Base-by-base conservation (phyloP, 2,329 filamentous ascomycete species). In the Sporothrix protearum region DNA sequence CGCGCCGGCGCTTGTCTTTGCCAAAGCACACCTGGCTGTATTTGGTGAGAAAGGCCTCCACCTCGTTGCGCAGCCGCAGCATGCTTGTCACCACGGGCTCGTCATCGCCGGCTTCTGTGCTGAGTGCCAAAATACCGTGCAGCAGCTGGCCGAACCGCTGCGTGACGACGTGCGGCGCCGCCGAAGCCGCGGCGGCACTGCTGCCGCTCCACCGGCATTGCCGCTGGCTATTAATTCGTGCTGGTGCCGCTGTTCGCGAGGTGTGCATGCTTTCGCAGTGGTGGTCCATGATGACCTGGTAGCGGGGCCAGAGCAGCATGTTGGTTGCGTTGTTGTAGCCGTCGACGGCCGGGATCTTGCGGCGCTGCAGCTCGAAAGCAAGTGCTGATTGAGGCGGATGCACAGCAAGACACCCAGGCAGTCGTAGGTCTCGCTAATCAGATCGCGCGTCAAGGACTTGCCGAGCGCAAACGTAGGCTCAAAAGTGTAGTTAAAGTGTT, bases 61-160 rank as follows among this genome's bases (percentile, higher is more conserved):
- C 91, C 78, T 98, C 96, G 71, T 85, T 87, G 39, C 93, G 85
- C 77, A 99, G 81, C 33, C 96, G 87, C 14, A 86, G 86, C 63
- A 99, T 81, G 77, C 93, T 97, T 64, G 92, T 90, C 0, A 90
- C 90, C 1, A 98, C 92, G 0, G 96, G 96, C 80, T 99, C 96
- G 76, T 97, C 94, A 76, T 98, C 96, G 1, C 94, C 94, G 0
- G 93, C 93, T 76, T 97, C 94, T n/a, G 89, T 89, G 77, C 93
- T 96, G 57, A 99, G 85, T 0, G 88, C 84, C 39, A 98, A 82
- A 39, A 98, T 91, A 2, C 93, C 93, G 74, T 97, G 92, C 66
- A 97, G 81, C 67, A 99, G 89, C 81, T 97, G 95, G 0, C 93
- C 96, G 78, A 98, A 98, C n/a, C 94, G 89, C 80, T 99, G 96